A percentile compares a stretch with the other conserved stretches of the same genome.
Conservation (phyloP, 2,329 filamentous ascomycete genomes). For the Scorias spongiosa region DNA sequence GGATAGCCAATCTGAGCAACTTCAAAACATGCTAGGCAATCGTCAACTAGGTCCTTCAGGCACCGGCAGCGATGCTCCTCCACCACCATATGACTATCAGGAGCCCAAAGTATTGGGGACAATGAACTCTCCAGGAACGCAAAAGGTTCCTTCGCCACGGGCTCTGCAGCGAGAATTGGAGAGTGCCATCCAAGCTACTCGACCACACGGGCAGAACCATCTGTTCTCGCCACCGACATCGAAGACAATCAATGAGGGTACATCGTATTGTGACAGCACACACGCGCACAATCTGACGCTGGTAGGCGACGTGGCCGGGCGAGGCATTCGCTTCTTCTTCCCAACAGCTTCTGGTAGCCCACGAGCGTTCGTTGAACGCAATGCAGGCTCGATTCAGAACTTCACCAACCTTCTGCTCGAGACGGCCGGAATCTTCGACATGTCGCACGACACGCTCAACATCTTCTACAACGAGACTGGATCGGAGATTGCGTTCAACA, state of each 20-base stretch:
- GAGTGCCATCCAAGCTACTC: constrained; percentile 63
- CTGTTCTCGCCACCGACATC: constrained; percentile 61
- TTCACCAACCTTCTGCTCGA: constrained; percentile 59
- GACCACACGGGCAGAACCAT: constrained; percentile 56
- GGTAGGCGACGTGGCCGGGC: constrained; percentile 46
- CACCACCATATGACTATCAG: constrained; percentile 19
- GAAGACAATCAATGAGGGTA: constrained; percentile 57
- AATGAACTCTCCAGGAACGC: constrained; percentile 12
- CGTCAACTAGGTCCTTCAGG: neutral
- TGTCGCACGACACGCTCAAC: constrained; percentile 55
- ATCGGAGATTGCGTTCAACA: constrained; percentile 85
- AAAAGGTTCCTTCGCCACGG: constrained; percentile 27
- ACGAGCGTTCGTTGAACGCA: neutral
- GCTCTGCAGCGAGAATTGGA: constrained; percentile 54
- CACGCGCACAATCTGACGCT: constrained; percentile 59
- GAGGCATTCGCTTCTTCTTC: neutral
- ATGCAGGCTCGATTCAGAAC: constrained; percentile 47
- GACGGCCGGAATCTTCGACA: constrained; percentile 55
- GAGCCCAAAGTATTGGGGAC: constrained; percentile 8
- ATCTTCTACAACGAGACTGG: constrained; percentile 74
- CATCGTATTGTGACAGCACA: constrained; percentile 72
- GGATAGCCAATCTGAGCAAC: constrained; percentile 26
- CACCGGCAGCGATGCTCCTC: constrained; percentile 3
- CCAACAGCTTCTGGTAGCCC: neutral
- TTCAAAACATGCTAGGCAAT: constrained; percentile 22